Base-by-base conservation (phyloP, 139 green algal species). In the Micromonas pusilla region DNA sequence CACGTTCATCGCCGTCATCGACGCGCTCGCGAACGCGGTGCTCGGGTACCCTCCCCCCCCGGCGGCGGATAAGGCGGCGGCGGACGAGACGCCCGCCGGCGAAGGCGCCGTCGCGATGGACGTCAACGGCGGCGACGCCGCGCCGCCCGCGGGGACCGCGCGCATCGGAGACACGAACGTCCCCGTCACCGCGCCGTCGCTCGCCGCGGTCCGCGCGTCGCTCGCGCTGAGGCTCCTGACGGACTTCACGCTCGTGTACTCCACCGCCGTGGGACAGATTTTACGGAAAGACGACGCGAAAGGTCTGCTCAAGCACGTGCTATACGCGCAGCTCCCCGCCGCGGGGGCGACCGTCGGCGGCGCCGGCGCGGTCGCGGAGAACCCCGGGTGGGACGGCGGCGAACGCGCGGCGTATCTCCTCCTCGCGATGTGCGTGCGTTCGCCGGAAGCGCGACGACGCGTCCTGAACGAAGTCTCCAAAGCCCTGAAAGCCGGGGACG, bases 231-330 rank as follows among this genome's bases (percentile, higher is more conserved):
- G 85, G 65, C 85, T 94, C 78, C 89, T 97, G n/a, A 90, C 89
- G 0, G 92, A 96, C 34, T 91, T 93, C 81, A 87, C 82, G 4
- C 86, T 96, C 21, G 81, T 93, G 67, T 94, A 93, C 85, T 81
- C 80, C 39, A 78, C 88, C 36, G 87, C 85, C 20, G 85, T 93
- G 5, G 86, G 87, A 2, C 84, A 93, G 77, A 81, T 97, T 72
- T 83, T 97, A 21, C 90, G 91, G 82, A 80, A 88, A 1, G 92
- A 96, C 82, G 81, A 80, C 1, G 89, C 93, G 77, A 76, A 31
- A 21, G 79, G 79, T 9, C 30, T 92, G 57, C 64, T 93, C 64
- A 82, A 88, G 74, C 81, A 87, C 57, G 76, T 96, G 4, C 83
- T 96, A 74, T 85, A 92, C 77, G 85, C 91, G 31, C 85, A 96